Percentiles rank a stretch among this genome's conserved stretches.
Conservation (phyloP, 208 protist genomes). For the Herpetomonas samuelpessoai region DNA sequence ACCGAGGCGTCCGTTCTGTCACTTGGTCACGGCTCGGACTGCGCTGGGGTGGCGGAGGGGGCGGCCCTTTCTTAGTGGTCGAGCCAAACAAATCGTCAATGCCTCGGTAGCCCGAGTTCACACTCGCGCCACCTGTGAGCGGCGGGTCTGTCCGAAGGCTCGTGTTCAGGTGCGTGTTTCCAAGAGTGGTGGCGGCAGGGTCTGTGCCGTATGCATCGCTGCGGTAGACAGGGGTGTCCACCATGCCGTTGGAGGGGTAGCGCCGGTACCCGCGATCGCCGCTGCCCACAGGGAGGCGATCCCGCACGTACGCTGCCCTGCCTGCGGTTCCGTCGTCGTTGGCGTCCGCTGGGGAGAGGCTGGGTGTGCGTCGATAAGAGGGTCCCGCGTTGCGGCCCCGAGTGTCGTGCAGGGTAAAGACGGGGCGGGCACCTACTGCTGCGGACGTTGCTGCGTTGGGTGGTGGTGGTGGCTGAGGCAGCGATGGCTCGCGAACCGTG, state of each 20-base stretch:
- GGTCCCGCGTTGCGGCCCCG: neutral
- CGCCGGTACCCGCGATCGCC: neutral
- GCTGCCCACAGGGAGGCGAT: neutral
- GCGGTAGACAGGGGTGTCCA: neutral
- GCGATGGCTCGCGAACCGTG: constrained; percentile 9
- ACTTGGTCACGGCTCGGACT: too few species aligned
- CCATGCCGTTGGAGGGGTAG: constrained; percentile 3
- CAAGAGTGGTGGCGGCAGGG: too few species aligned
- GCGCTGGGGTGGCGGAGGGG: neutral
- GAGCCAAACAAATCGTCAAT: neutral
- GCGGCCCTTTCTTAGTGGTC: neutral
- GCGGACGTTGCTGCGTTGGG: constrained; percentile 8
- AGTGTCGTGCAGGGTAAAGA: neutral
- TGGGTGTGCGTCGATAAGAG: neutral
- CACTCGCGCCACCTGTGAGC: too few species aligned
- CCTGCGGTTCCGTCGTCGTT: neutral
- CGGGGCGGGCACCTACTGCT: neutral
- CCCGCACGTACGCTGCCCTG: neutral
- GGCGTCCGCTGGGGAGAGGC: neutral
- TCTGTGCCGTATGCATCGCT: too few species aligned
- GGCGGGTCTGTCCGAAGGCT: too few species aligned
- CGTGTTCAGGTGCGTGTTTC: too few species aligned
- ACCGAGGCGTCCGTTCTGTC: too few species aligned
- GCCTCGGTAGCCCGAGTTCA: neutral
- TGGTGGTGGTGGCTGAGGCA: neutral